Evolutionary conservation across 2,329 filamentous ascomycete species (phyloP), one percentile per base, ranked within the genome.

Genomic region (Diaporthe destruens): DNA sequence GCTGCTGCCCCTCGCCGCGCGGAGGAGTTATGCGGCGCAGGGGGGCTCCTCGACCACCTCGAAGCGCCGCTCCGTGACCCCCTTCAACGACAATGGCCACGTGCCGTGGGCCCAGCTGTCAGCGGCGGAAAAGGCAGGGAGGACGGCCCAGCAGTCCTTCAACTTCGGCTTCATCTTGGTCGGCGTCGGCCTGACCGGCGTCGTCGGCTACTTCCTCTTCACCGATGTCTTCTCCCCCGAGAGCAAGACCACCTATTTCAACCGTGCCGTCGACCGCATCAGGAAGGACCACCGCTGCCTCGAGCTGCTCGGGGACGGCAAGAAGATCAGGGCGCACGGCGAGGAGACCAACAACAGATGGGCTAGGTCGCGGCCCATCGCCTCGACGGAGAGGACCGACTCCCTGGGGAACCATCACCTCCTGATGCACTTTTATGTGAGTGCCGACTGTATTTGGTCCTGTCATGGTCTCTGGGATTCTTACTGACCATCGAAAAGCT

Each of bases 101-200:
- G 91, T 98, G 1, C 90, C 91, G 5, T 98, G 96, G 96, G 87
- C 85, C 3, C 87, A 96, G 70, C 88, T 98, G 2, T 94, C 92
- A 0, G 85, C 84, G 0, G 85, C 85, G 61, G 96, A 98, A 81
- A 98, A 98, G 82, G 91, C 91, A 3, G 93, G 92, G 32, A 89
- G 96, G 51, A 93, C 94, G 11, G 96, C 94, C 0, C 95, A 98
- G 82, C 96, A 98, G 82, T 93, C 92, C 20, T 92, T 97, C 85
- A 98, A 98, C 82, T 90, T 98, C 76, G 87, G 92, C 76, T 83
- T 98, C 75, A 90, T 98, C 11, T 76, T 94, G 1, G 85, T 92
- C 9, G 96, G 96, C 34, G 83, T 95, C 14, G 87, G 91, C 44
- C 85, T 96, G 77, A 98, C 95, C 47, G 91, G 91, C 74, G 91